Base-by-base conservation (phyloP, 2,329 filamentous ascomycete species). In the Escovopsis sp. region DNA sequence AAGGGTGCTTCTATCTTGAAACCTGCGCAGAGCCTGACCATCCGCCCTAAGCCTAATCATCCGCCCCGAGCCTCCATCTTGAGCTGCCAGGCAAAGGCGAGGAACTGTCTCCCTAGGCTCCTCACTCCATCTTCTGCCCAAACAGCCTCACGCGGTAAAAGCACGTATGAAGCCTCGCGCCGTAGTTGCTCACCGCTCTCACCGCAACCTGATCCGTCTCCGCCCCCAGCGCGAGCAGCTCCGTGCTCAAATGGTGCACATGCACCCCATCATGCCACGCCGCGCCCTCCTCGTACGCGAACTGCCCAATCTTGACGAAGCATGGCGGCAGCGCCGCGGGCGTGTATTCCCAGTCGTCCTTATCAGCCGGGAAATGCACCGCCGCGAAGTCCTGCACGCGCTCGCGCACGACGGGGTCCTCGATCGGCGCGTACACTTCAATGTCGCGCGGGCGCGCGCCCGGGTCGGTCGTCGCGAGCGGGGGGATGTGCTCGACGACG, bases 401-500 rank as follows among this genome's bases (percentile, higher is more conserved):
- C 18, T 57, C 47, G 25, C 58, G 62, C 18, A 62, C 45, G 2
- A 43, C 48, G 17, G 55, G 33, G 31, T 76, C 65, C 14, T 64
- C 60, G 39, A 78, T 67, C 27, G 65, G 61, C 5, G 68, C 75
- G 66, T 79, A 83, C 8, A 88, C 52, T 50, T 88, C 81, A 38
- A 88, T 70, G 3, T 78, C 63, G 35, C 61, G 66, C 0, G 83
- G 83, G 23, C 75, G 74, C 2, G 75, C 61, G 12, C 61, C 65
- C 0, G 76, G 70, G 32, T 78, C 67, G 7, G 75, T 62, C 0
- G 76, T 78, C 2, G 74, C 72, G 2, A 63, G 61, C 6, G 66
- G 65, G 2, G 73, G 60, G 37, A 84, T 76, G 52, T 87, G 79
- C 49, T 88, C 82, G 30, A 88, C 54, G 2, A 82, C 72, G 2